Percentiles rank a stretch among this genome's conserved stretches.
Evolutionary conservation across 179 eudicot genomes (phyloP).

Genomic region (Carnegiea gigantea): DNA sequence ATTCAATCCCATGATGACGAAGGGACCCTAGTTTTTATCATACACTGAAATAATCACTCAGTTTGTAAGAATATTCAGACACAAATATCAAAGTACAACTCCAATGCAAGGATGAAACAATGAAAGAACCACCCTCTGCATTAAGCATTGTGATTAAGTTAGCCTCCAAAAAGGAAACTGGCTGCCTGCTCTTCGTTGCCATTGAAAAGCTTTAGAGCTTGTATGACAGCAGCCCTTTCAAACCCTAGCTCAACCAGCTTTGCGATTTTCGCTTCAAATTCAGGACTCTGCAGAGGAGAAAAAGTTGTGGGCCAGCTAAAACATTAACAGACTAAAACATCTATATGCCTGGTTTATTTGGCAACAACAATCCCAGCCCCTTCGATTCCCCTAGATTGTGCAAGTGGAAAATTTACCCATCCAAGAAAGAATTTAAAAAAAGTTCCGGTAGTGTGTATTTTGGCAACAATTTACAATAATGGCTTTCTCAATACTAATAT

Average conservation of each 20-base stretch:
- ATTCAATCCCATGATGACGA: not conserved
- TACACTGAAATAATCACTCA: not conserved
- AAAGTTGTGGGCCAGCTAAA: not conserved
- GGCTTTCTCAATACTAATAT: no score
- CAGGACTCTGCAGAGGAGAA: constrained; percentile 54
- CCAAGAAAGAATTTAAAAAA: no score
- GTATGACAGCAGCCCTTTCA: constrained; percentile 62
- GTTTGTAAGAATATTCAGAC: not conserved
- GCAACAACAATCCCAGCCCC: no score
- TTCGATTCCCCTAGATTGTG: no score
- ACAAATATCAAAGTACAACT: not conserved
- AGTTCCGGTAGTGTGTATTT: no score
- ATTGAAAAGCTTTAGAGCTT: constrained; percentile 64
- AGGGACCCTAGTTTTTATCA: not conserved
- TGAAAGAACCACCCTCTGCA: not conserved
- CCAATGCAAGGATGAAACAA: not conserved
- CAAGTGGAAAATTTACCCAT: no score
- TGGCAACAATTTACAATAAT: no score
- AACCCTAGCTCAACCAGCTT: constrained; percentile 89
- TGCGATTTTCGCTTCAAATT: constrained; percentile 80
- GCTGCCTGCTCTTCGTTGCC: constrained; percentile 97
- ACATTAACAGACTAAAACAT: not conserved
- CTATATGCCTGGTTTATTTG: no score
- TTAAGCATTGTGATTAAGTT: not conserved
- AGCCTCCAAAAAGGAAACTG: constrained; percentile 81